Base-by-base conservation (phyloP, 1,284 basidiomycete genomes). In the Trichosporon asahii region DNA sequence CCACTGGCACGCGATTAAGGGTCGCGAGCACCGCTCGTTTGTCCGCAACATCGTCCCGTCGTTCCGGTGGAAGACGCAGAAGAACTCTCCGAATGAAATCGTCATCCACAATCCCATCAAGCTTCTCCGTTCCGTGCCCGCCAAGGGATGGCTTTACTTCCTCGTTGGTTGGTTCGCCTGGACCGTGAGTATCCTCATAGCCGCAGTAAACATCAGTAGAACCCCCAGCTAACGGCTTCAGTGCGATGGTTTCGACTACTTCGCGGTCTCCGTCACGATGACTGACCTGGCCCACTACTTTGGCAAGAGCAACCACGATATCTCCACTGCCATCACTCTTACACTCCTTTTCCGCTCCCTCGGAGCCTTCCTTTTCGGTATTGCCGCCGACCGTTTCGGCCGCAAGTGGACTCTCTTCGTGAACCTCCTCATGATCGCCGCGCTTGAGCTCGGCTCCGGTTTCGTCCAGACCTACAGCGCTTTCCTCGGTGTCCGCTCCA, bases 331-430 rank as follows among this genome's bases (percentile, higher is more conserved):
- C 9, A 96, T 99, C 80, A 98, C 95, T 6, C 87, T 98, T 64
- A 98, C 95, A 0, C 87, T 98, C 1, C 88, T 98, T 35, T 93
- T 98, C 86, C 90, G 96, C 66, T 92, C 93, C 1, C 84, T 89
- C 44, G 96, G 95, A 25, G 95, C 95, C 35, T 88, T 93, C 71
- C 84, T 95, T 74, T 96, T 97, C 73, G 87, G 86, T 66, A 68
- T 93, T 65, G 77, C 91, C 27, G 91, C 91, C 27, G 93, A 95
- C 81, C 88, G 95, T 14, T 96, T 88, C 80, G 69, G 69, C 14
- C 70, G 67, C 37, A 95, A 95, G 85, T 98, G 94, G 93, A 94
- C 94, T 0, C 85, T 98, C 3, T 89, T 95, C 57, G 76, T 80
- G 77, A 97, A 96, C 80, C 71, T 94, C 57, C 66, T 91, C 15